These are phyloP conservation scores for Orbilia ellipsospora DNA, from an alignment of 2,329 filamentous ascomycete species.

Conservation along the genomic window DNA sequence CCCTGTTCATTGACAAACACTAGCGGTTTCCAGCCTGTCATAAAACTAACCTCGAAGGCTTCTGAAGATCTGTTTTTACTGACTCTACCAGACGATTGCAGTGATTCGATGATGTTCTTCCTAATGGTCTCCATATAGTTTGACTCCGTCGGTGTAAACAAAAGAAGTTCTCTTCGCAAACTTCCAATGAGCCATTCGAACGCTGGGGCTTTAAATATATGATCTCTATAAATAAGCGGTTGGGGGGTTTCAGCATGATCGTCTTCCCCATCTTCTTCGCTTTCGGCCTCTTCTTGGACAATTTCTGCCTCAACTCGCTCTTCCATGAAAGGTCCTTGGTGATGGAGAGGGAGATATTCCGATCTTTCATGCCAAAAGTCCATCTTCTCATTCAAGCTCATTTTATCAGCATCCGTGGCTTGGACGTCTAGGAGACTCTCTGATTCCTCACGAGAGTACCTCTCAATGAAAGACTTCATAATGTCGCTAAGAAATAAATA, in stretches of 20 bases:
- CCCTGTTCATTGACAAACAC: conserved; percentile 24
- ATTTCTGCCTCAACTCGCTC: too few relatives aligned
- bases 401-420: background rate
- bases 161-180: conserved; percentile 26
- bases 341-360: background rate
- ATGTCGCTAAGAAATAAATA: conserved; percentile 13
- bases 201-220: conserved; percentile 37
- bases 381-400: conserved; percentile 8
- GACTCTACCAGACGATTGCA: conserved; percentile 32
- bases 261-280: background rate
- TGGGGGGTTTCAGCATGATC: background rate
- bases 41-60: conserved; percentile 23
- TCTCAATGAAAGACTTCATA: background rate
- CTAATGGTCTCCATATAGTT: conserved; percentile 36
- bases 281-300: background rate
- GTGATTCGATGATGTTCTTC: conserved; percentile 6
- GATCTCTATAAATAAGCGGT: conserved; percentile 15
- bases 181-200: conserved; percentile 53
- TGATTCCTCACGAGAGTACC: background rate
- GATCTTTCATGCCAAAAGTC: conserved; percentile 8
- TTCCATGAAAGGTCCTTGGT: background rate
- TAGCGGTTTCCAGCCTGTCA: conserved; percentile 27
- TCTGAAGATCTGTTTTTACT: conserved; percentile 37
- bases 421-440: background rate
- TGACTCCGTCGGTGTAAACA: conserved; percentile 3